These are phyloP conservation scores for Udeniomyces megalosporus DNA, from an alignment of 768 basidiomycete genomes.

Conservation along the genomic window DNA sequence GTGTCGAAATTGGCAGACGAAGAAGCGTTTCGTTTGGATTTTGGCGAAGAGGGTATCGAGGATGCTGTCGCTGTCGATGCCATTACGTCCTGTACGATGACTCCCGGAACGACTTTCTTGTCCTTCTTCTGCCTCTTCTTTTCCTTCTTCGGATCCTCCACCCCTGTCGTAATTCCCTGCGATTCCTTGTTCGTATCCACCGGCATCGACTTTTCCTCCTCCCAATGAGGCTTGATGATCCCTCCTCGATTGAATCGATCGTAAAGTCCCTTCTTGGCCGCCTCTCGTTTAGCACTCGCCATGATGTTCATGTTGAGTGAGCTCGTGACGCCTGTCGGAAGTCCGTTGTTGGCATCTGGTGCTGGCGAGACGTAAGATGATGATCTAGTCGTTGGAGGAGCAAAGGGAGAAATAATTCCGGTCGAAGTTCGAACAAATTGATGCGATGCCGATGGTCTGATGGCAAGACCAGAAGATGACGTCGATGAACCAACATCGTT, in stretches of 20 bases:
- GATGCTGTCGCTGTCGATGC: too few species aligned
- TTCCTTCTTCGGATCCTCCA: background rate
- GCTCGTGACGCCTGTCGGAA: slow-evolving; percentile 32
- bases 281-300: slow-evolving; percentile 54
- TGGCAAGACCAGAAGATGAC: background rate
- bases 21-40: too few species aligned
- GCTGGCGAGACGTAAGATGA: slow-evolving; percentile 28
- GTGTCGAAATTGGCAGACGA: too few species aligned
- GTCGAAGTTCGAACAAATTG: slow-evolving; percentile 41
- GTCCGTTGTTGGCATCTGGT: background rate
- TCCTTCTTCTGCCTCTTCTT: slow-evolving; percentile 1
- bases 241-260: slow-evolving; percentile 67
- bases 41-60: too few species aligned
- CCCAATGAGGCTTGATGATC: slow-evolving; percentile 23
- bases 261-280: slow-evolving; percentile 60
- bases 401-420: slow-evolving; percentile 56
- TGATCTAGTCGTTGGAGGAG: slow-evolving; percentile 42
- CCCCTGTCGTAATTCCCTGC: background rate
- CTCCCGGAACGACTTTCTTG: too few species aligned
- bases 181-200: too few species aligned
- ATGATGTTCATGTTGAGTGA: slow-evolving; percentile 39
- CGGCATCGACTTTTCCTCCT: background rate
- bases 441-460: slow-evolving; percentile 28
- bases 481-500: background rate
- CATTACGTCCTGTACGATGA: too few species aligned